These are phyloP conservation scores for Skeletonema tropicum DNA, from an alignment of 108 stramenopile genomes.

Conservation along the genomic window DNA sequence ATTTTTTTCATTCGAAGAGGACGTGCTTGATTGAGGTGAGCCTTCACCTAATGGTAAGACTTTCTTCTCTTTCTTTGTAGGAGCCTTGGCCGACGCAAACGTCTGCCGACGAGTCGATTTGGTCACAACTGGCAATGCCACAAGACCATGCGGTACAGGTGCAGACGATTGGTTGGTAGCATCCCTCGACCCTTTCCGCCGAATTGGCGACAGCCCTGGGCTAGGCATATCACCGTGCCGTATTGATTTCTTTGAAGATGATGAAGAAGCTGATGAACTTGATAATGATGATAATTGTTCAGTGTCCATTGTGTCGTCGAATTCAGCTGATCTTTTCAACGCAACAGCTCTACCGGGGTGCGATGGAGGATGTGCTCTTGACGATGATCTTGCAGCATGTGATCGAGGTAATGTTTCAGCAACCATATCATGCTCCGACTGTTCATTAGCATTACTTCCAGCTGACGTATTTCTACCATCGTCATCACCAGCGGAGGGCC, in stretches of 20 bases:
- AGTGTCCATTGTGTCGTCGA: neutral
- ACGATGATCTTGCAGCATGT: neutral
- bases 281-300: neutral
- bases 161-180: neutral
- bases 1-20: neutral
- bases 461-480: neutral
- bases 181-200: neutral
- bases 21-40: constrained; percentile 4
- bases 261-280: neutral
- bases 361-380: neutral
- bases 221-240: neutral
- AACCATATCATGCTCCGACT: neutral
- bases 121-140: constrained; percentile 6
- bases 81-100: neutral
- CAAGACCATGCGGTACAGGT: neutral
- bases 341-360: neutral
- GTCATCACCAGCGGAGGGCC: neutral
- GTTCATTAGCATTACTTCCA: neutral
- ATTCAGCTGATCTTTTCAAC: neutral
- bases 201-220: neutral
- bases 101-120: constrained; percentile 7
- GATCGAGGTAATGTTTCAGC: neutral
- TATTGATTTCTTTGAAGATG: neutral
- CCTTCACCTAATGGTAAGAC: neutral
- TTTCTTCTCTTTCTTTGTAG: neutral